These are phyloP conservation scores for Plasmodium inui DNA, from an alignment of 169 alveolate genomes.

Conservation along the genomic window DNA sequence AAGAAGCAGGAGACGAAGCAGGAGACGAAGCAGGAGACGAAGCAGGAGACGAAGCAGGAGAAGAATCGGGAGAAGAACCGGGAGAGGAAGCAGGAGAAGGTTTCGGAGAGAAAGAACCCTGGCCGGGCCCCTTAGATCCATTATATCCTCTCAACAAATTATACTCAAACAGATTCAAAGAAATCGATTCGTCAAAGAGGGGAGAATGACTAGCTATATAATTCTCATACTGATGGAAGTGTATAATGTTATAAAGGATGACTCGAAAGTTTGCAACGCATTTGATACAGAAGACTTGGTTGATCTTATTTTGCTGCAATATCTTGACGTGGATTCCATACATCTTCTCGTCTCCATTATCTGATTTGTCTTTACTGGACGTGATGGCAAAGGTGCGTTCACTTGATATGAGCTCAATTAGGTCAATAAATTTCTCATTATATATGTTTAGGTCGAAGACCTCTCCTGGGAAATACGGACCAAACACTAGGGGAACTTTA, in stretches of 20 bases:
- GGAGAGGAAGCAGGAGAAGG: no score
- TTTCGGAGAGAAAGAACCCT: no score
- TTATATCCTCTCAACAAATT: background rate
- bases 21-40: no score
- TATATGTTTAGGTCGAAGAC: conserved; percentile 32
- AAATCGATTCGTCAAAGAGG: conserved; percentile 24
- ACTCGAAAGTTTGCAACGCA: conserved; percentile 54
- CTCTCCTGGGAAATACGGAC: conserved; percentile 69
- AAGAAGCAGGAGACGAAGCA: no score
- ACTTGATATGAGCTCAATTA: conserved; percentile 42
- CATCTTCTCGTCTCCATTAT: conserved; percentile 12
- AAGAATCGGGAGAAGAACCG: background rate
- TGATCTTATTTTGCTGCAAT: conserved; percentile 7
- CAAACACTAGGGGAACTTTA: conserved; percentile 36
- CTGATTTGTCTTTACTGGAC: conserved; percentile 15
- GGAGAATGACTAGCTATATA: conserved; percentile 53
- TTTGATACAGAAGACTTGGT: conserved; percentile 31
- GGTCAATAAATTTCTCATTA: conserved; percentile 31
- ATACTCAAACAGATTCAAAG: conserved; percentile 11
- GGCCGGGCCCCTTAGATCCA: background rate
- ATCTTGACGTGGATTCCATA: conserved; percentile 67
- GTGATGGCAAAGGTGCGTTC: conserved; percentile 66
- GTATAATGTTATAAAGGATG: conserved; percentile 32
- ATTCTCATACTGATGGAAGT: conserved; percentile 41
- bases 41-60: background rate